A percentile compares a stretch with the other conserved stretches of the same genome.
Evolutionary conservation across 2,329 filamentous ascomycete genomes (phyloP).

Genomic region (Fusarium subtropicale): DNA sequence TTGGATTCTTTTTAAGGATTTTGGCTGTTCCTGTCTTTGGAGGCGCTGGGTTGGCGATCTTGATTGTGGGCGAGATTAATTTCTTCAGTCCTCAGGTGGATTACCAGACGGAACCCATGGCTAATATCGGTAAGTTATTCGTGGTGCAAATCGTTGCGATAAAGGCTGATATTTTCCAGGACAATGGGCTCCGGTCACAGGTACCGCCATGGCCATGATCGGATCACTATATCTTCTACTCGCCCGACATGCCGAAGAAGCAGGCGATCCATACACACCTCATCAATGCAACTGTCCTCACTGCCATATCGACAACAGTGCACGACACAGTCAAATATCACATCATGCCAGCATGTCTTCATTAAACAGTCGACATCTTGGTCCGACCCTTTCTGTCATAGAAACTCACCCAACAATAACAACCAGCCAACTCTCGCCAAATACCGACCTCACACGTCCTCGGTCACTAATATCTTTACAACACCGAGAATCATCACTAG

Average conservation of each 20-base stretch:
- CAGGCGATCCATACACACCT: neutral
- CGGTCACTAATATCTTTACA: neutral
- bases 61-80: constrained; percentile 72
- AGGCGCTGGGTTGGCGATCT: constrained; percentile 67
- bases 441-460: neutral
- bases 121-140: constrained; percentile 63
- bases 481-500: neutral
- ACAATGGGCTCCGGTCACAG: constrained; percentile 71
- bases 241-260: constrained; percentile 42
- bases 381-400: neutral
- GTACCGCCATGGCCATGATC: constrained; percentile 66
- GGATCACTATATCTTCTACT: constrained; percentile 69
- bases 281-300: constrained; percentile 35
- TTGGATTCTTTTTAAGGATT: constrained; percentile 64
- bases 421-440: neutral
- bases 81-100: constrained; percentile 68
- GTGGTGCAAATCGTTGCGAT: accelerated
- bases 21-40: constrained; percentile 70
- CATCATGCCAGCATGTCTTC: neutral
- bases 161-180: constrained; percentile 48
- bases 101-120: constrained; percentile 72
- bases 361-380: neutral
- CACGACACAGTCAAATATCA: neutral
- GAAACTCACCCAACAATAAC: neutral
- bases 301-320: neutral